These are phyloP conservation scores for Talaromyces sp. DNA, from an alignment of 2,329 filamentous ascomycete genomes.

Conservation along the genomic window DNA sequence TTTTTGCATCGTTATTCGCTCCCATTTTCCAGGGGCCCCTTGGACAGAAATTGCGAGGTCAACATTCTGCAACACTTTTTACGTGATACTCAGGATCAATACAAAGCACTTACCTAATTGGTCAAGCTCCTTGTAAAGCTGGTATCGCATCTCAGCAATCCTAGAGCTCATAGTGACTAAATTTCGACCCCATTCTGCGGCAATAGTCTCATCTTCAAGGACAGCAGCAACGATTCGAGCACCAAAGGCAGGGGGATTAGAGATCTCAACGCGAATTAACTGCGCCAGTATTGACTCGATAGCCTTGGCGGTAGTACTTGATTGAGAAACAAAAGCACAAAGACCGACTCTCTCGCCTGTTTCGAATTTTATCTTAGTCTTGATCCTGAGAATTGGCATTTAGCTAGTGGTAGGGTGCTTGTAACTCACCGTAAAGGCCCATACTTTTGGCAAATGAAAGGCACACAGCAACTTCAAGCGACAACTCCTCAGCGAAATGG, in stretches of 20 bases:
- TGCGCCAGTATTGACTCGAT: conserved; percentile 24
- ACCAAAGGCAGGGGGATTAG: conserved; percentile 88
- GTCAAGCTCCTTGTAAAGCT: conserved; percentile 71
- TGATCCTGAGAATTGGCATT: neutral
- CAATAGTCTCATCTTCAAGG: conserved; percentile 71
- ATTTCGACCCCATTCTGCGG: conserved; percentile 84
- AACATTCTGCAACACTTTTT: neutral
- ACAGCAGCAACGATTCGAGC: conserved; percentile 78
- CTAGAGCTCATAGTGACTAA: conserved; percentile 85
- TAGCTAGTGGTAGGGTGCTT: neutral
- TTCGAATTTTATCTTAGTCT: neutral
- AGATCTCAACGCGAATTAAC: conserved; percentile 83
- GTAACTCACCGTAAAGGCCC: conserved; percentile 28
- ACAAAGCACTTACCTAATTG: conserved; percentile 53
- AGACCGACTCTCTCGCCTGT: conserved; percentile 22
- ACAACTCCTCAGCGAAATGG: conserved; percentile 75
- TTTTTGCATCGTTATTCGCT: conserved; percentile 64
- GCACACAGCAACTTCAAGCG: conserved; percentile 61
- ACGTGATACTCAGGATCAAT: neutral
- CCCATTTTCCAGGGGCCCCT: conserved; percentile 69
- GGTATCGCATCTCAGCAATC: conserved; percentile 83
- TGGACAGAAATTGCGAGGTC: neutral
- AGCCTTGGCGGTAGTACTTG: conserved; percentile 17
- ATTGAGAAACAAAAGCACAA: conserved; percentile 19
- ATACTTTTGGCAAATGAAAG: conserved; percentile 58